phyloP scores from a whole-genome alignment of 768 basidiomycete genomes.

The Boletus patriciae region DNA sequence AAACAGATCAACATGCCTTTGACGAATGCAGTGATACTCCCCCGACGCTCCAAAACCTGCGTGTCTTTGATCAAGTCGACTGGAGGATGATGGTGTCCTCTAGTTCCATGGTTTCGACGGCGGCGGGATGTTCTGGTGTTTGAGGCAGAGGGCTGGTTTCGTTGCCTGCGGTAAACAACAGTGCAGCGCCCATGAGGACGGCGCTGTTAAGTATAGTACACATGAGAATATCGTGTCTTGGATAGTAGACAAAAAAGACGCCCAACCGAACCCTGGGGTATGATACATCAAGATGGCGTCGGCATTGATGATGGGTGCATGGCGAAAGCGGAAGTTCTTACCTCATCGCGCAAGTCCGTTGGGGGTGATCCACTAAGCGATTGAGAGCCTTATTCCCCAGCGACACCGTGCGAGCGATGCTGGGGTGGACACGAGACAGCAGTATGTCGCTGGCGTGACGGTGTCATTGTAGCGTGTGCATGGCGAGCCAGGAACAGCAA shows the following conservation, averaged over 20 bases:
- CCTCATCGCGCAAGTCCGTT: slow-evolving; percentile 66
- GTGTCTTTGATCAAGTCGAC: slow-evolving; percentile 94
- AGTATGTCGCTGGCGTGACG: not conserved
- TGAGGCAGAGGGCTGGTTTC: slow-evolving; percentile 99
- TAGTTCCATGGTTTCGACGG: slow-evolving; percentile 99
- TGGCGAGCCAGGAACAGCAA: not conserved
- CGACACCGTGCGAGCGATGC: slow-evolving; percentile 42
- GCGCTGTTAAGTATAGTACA: slow-evolving; percentile 99
- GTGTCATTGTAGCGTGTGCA: not conserved
- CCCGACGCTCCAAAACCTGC: slow-evolving; percentile 92
- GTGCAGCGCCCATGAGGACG: slow-evolving; percentile 98
- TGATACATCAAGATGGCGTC: slow-evolving; percentile 56
- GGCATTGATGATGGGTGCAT: not conserved
- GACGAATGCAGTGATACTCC: slow-evolving; percentile 93
- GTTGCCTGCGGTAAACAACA: slow-evolving; percentile 94
- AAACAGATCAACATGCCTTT: slow-evolving; percentile 59
- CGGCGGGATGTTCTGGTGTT: slow-evolving; percentile 97
- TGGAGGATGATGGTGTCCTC: slow-evolving; percentile 97
- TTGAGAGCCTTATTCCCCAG: slow-evolving; percentile 59
- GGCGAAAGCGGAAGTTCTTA: slow-evolving; percentile 29
- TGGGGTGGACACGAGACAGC: slow-evolving; percentile 11
- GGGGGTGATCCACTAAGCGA: slow-evolving; percentile 69
- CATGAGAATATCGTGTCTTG: slow-evolving; percentile 99
- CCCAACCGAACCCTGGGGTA: slow-evolving; percentile 79
- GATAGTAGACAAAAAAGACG: slow-evolving; percentile 98